Base-by-base conservation (phyloP, 179 eudicot species). In the Patellifolia procumbens region DNA sequence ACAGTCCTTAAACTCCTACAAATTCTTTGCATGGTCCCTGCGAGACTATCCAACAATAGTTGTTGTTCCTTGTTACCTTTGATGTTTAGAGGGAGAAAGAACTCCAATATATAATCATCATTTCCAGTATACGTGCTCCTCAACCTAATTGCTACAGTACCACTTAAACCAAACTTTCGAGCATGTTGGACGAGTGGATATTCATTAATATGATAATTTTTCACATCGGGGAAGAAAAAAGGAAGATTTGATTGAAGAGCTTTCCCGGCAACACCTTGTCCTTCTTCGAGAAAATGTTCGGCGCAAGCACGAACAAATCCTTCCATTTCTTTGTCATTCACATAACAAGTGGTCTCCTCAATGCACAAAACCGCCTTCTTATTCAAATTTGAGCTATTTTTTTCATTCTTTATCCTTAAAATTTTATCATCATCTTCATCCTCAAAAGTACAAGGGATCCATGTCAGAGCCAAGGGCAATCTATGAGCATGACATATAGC, bases 171-270 rank as follows among this genome's bases (percentile, higher is more conserved):
- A 80, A 82, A 88, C 76, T 88, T 94, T 1, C 98, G 90, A 4
- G 98, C 96, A 77, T 94, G 97, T 79, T 92, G 98, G 70, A 91
- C 98, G 17, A 92, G 89, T 11, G 98, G 98, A 64, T 92, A 94
- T 45, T 94, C 92, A 73, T 72, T 88, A 11, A 92, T 88, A 75
- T 89, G 88, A 65, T 86, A 92, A 22, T 80, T 82, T 52, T 87
- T 92, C 58, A 94, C 92, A 79, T 94, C 96, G 28, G 89, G 81
- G 68, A 60, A 81, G 77, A 91, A 94, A 46, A 89, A 90, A 6
- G 97, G 94, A 28, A 84, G 82, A 70, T 94, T 94, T 48, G 98
- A 92, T 53, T 86, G 88, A 17, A 94, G 85, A 58, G 98, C 94
- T 86, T 87, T 94, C 26, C 98, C 98, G 11, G 86, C 97, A 71